phyloP scores from a whole-genome alignment of 1,139 yeast species.

The Lodderomyces elongisporus region DNA sequence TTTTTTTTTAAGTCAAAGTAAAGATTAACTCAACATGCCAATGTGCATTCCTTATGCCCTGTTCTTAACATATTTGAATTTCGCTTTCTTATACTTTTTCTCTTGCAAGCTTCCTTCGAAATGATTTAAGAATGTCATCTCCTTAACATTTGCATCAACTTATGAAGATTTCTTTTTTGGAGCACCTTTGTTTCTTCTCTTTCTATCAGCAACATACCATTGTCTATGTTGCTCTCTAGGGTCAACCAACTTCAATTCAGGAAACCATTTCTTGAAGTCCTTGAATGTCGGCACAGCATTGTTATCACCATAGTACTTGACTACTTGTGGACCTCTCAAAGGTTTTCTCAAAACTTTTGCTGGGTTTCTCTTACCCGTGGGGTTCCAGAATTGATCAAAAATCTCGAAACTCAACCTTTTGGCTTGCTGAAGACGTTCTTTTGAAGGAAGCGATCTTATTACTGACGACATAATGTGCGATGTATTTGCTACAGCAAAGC shows the following conservation, averaged over 20 bases:
- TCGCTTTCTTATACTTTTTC: too few species aligned
- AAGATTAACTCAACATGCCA: too few species aligned
- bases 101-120: too few species aligned
- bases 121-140: too few species aligned
- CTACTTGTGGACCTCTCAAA: constrained; percentile 69
- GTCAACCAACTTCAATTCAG: constrained; percentile 59
- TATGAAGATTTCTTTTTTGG: constrained; percentile 63
- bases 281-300: constrained; percentile 57
- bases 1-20: too few species aligned
- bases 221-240: constrained; percentile 70
- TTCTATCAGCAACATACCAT: constrained; percentile 60
- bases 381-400: constrained; percentile 49
- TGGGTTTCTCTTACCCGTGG: constrained; percentile 67
- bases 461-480: constrained; percentile 14
- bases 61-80: too few species aligned
- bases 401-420: constrained; percentile 28
- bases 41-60: too few species aligned
- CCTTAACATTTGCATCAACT: too few species aligned
- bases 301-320: constrained; percentile 73
- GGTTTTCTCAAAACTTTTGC: constrained; percentile 68
- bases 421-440: constrained; percentile 26
- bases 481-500: too few species aligned
- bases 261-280: constrained; percentile 53
- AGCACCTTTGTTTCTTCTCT: constrained; percentile 90
- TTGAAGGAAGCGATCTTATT: constrained; percentile 22